Conservation (phyloP, 306 rosid genomes). For the Cicer pinnatifidum region DNA sequence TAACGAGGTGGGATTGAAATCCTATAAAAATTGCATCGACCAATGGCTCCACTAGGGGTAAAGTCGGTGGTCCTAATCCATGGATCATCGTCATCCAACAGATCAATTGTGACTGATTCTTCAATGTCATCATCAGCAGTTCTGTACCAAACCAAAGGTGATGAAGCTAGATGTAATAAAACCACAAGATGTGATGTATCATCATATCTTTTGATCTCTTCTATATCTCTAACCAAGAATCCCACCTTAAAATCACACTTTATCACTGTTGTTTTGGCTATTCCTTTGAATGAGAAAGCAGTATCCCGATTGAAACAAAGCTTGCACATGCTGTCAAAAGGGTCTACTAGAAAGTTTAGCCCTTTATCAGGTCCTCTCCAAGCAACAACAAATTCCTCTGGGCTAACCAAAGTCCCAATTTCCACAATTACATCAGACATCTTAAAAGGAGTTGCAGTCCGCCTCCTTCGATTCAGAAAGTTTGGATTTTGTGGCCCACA, state of each 20-base stretch:
- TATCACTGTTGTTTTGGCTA: slow-evolving; percentile 49
- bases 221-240: slow-evolving; percentile 71
- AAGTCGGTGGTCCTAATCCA: slow-evolving; percentile 93
- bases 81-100: slow-evolving; percentile 91
- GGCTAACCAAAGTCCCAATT: slow-evolving; percentile 66
- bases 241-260: slow-evolving; percentile 83
- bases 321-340: slow-evolving; percentile 72
- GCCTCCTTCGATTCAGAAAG: slow-evolving; percentile 66
- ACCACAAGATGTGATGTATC: slow-evolving; percentile 58
- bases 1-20: slow-evolving; percentile 79
- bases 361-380: slow-evolving; percentile 74
- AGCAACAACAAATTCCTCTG: slow-evolving; percentile 58
- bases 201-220: slow-evolving; percentile 55
- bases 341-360: slow-evolving; percentile 78
- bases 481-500: slow-evolving; percentile 69
- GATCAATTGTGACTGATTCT: slow-evolving; percentile 59
- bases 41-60: slow-evolving; percentile 83
- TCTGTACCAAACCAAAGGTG: slow-evolving; percentile 78
- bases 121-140: slow-evolving; percentile 85
- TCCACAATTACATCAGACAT: slow-evolving; percentile 71
- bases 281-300: slow-evolving; percentile 60
- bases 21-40: slow-evolving; percentile 72
- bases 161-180: slow-evolving; percentile 64
- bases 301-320: slow-evolving; percentile 72
- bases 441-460: slow-evolving; percentile 61